phyloP scores from a whole-genome alignment of 2,329 filamentous ascomycete species.

The Cladosporium phlei region DNA sequence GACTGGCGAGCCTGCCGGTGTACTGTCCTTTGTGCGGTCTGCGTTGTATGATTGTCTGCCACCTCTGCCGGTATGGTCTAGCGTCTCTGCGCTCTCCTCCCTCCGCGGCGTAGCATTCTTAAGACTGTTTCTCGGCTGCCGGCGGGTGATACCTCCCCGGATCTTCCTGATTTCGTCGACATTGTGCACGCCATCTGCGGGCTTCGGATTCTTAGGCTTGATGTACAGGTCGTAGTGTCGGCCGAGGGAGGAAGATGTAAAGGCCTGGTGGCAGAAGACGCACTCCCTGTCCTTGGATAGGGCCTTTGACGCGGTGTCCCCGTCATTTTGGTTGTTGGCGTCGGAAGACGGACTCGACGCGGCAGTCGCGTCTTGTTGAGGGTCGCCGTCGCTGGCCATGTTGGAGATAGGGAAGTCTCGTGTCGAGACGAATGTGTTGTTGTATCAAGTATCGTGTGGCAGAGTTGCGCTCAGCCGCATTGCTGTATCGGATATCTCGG shows the following conservation, averaged over 20 bases:
- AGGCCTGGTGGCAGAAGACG: conserved; percentile 81
- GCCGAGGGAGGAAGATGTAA: conserved; percentile 89
- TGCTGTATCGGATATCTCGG: no score
- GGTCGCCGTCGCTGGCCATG: conserved; percentile 10
- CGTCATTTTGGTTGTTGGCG: conserved; percentile 6
- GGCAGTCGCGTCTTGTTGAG: background rate
- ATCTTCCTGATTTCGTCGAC: conserved; percentile 83
- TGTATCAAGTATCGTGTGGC: no score
- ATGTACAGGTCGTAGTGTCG: conserved; percentile 93
- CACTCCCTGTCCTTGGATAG: conserved; percentile 82
- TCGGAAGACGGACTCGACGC: conserved; percentile 4
- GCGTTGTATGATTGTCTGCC: no score
- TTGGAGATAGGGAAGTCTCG: no score
- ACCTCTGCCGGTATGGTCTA: no score
- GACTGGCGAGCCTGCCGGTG: conserved; percentile 13
- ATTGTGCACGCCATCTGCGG: conserved; percentile 80
- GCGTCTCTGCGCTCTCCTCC: conserved; percentile 9
- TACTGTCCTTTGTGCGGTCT: conserved; percentile 20
- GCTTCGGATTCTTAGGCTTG: conserved; percentile 85
- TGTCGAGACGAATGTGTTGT: no score
- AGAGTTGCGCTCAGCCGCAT: no score
- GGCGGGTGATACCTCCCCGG: conserved; percentile 77
- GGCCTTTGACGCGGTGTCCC: background rate
- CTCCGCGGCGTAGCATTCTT: conserved; percentile 18
- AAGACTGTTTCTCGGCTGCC: conserved; percentile 61